Base-by-base conservation (phyloP, 371 early-diverging fungal species). In the Mucor lusitanicus region DNA sequence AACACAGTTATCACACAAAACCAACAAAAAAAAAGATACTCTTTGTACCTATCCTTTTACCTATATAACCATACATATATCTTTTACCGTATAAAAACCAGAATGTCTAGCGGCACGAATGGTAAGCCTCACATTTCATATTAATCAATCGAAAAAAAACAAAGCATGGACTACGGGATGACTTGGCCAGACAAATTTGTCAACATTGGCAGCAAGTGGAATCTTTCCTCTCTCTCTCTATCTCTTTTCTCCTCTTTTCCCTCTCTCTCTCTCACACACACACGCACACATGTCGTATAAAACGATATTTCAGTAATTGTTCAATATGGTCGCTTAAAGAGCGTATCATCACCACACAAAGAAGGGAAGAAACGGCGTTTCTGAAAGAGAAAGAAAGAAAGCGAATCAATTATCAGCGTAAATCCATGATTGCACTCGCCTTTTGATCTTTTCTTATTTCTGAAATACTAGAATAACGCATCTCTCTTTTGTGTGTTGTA, bases 91-190 rank as follows among this genome's bases (percentile, higher is more conserved):
- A 54, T 54, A 54, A 54, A 25, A 28, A 35, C 8, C 30, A 27
- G 3, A 27, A 57, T 64, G 57, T 57, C 57, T 19, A 63, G 63
- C n/a, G 53, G 54, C 44, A 63, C 53, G 40, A 54, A 64, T 64
- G 64, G 64, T 64, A 64, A 64, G 64, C 64, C 25, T 54, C 9
- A 39, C 19, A 48, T 48, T 48, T 48, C 56, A 39, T 56, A 30
- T 64, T 64, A 44, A 57, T 64, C 42, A 25, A 54, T 50, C 25
- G 50, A 50, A 50, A 50, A 50, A 50, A 23, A 48, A n/a, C 25
- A 42, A 42, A 42, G n/a, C 15, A 42, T 42, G 19, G 4, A 23
- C 48, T 21, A 48, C 11, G 48, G 48, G 21, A 48, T 48, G 9
- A 21, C 48, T 19, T n/a, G 19, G 48, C 19, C 48, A 48, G 35